A percentile compares a stretch with the other conserved stretches of the same genome.
Conservation (phyloP, 345 rosid genomes). For the Moricandia arvensis region DNA sequence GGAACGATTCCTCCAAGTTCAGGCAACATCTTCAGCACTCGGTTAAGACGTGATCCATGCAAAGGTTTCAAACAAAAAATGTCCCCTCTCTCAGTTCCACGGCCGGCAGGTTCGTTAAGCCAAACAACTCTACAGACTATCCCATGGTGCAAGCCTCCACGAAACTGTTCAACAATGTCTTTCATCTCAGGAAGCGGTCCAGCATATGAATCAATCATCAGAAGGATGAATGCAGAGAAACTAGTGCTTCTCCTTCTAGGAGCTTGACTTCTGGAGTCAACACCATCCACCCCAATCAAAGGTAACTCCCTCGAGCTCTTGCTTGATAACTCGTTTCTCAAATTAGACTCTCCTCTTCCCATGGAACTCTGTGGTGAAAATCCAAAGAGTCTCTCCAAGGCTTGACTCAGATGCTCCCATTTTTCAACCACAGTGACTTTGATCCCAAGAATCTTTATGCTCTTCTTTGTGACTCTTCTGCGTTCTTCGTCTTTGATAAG, state of each 20-base stretch:
- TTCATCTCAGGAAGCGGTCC: slow-evolving; percentile 46
- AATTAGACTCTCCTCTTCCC: not conserved
- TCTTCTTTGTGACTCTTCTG: slow-evolving; percentile 42
- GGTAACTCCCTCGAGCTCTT: slow-evolving; percentile 46
- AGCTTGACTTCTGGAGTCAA: too few species aligned
- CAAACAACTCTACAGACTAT: slow-evolving; percentile 57
- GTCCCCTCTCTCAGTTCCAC: slow-evolving; percentile 26
- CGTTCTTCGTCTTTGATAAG: slow-evolving; percentile 50
- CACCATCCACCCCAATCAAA: slow-evolving; percentile 42
- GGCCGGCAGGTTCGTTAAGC: slow-evolving; percentile 47
- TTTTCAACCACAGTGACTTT: slow-evolving; percentile 42
- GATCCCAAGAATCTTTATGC: slow-evolving; percentile 53
- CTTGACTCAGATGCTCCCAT: slow-evolving; percentile 40
- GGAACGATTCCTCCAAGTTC: slow-evolving; percentile 48
- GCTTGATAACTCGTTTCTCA: not conserved
- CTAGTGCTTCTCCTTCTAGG: slow-evolving; percentile 20
- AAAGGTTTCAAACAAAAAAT: slow-evolving; percentile 50
- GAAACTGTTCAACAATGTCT: slow-evolving; percentile 46
- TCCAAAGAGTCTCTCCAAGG: slow-evolving; percentile 31
- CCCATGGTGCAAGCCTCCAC: slow-evolving; percentile 35
- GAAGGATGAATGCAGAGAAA: slow-evolving; percentile 37
- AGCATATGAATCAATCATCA: slow-evolving; percentile 57
- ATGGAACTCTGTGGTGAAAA: slow-evolving; percentile 45
- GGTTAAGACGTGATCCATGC: slow-evolving; percentile 66
- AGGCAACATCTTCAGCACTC: slow-evolving; percentile 53